Conservation (phyloP, 495 filamentous ascomycete species). For the Staphylotrichum longicolle region DNA sequence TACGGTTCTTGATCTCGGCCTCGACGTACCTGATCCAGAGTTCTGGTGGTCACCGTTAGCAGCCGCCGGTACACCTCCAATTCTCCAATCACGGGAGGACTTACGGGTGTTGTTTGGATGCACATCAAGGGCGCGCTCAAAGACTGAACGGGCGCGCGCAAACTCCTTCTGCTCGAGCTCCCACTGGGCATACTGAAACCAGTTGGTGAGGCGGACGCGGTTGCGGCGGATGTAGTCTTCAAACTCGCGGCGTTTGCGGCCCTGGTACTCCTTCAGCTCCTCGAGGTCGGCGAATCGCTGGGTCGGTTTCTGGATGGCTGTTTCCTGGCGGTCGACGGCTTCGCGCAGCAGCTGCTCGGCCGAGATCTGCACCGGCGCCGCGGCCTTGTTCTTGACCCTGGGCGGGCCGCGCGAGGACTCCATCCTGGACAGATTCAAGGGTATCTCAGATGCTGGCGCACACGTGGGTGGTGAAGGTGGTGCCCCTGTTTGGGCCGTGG, state of each 20-base stretch:
- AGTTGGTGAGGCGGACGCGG: slow-evolving; percentile 94
- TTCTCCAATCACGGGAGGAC: slow-evolving; percentile 34
- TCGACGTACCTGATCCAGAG: slow-evolving; percentile 84
- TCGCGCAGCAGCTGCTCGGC: slow-evolving; percentile 97
- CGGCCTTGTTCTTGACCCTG: slow-evolving; percentile 95
- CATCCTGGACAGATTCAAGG: slow-evolving; percentile 50
- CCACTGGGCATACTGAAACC: slow-evolving; percentile 97
- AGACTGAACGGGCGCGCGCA: slow-evolving; percentile 90
- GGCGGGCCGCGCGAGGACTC: slow-evolving; percentile 92
- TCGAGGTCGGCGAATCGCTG: slow-evolving; percentile 95
- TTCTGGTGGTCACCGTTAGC: slow-evolving; percentile 22
- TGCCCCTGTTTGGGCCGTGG: no score
- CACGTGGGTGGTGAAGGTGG: not conserved
- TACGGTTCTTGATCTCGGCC: slow-evolving; percentile 91
- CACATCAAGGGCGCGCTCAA: slow-evolving; percentile 93
- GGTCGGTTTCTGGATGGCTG: slow-evolving; percentile 80
- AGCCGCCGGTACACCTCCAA: not conserved
- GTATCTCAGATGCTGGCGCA: slow-evolving; percentile 21
- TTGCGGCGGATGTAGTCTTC: slow-evolving; percentile 98
- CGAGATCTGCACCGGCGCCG: slow-evolving; percentile 83
- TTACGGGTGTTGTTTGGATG: slow-evolving; percentile 78
- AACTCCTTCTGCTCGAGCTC: slow-evolving; percentile 98
- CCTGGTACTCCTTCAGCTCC: slow-evolving; percentile 97
- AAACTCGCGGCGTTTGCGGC: slow-evolving; percentile 91
- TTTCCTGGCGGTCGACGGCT: slow-evolving; percentile 96